A percentile compares a stretch with the other conserved stretches of the same genome.
Evolutionary conservation across 352 stramenopile genomes (phyloP).

Genomic region (Pythium vanterpoolii): DNA sequence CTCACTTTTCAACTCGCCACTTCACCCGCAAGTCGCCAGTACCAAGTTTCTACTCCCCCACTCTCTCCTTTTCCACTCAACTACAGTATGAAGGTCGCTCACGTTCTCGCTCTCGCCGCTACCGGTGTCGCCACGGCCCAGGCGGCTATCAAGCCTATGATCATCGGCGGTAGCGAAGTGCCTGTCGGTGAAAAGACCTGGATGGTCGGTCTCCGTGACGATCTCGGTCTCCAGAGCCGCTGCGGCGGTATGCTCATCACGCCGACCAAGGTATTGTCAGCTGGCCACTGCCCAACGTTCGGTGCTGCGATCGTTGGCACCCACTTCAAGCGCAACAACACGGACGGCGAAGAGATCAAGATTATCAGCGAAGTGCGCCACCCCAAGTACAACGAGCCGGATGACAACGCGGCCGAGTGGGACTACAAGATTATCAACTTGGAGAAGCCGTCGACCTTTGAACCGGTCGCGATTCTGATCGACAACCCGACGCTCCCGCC

Average conservation of each 20-base stretch:
- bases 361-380: slow-evolving; percentile 14
- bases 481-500: slow-evolving; percentile 6
- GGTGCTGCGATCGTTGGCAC: slow-evolving; percentile 15
- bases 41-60: no score
- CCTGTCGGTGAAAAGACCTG: slow-evolving; percentile 18
- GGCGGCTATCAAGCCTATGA: slow-evolving; percentile 9
- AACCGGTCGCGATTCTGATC: slow-evolving; percentile 7
- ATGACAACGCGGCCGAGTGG: neutral
- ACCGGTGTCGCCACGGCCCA: neutral
- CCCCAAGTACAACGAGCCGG: slow-evolving; percentile 15
- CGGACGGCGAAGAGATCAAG: slow-evolving; percentile 22
- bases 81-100: slow-evolving; percentile 9
- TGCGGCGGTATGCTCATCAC: slow-evolving; percentile 31
- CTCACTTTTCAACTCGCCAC: no score
- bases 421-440: slow-evolving; percentile 25
- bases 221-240: neutral
- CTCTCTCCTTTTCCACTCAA: no score
- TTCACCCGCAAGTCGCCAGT: no score
- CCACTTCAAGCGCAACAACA: slow-evolving; percentile 21
- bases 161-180: slow-evolving; percentile 17
- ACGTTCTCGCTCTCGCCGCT: slow-evolving; percentile 5
- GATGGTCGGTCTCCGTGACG: slow-evolving; percentile 16
- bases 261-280: slow-evolving; percentile 23
- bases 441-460: slow-evolving; percentile 1
- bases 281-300: slow-evolving; percentile 20